A percentile compares a stretch with the other conserved stretches of the same genome.
Conservation (phyloP, 768 basidiomycete genomes). For the Strobilomyces echinocephalus region DNA sequence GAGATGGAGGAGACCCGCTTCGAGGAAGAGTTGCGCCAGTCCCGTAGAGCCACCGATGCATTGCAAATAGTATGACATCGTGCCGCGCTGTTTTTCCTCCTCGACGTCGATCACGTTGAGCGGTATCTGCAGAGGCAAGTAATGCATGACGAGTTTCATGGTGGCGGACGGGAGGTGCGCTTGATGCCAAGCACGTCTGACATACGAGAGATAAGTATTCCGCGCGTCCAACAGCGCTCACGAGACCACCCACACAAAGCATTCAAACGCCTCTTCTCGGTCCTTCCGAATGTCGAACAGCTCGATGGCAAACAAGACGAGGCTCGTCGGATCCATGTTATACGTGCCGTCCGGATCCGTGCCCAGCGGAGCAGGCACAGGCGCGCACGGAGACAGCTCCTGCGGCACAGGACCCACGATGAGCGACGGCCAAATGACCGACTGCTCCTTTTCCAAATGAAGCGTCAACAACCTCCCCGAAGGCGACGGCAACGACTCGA, state of each 20-base stretch:
- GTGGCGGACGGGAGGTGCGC: conserved; percentile 70
- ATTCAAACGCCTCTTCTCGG: conserved; percentile 76
- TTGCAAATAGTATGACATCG: conserved; percentile 55
- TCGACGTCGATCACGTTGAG: conserved; percentile 31
- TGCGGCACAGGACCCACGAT: conserved; percentile 70
- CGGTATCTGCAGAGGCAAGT: conserved; percentile 55
- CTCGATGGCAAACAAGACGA: conserved; percentile 67
- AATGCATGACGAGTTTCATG: conserved; percentile 72
- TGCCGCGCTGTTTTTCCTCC: conserved; percentile 46
- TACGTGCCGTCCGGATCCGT: conserved; percentile 53
- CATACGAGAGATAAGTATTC: not conserved
- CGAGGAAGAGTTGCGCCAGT: conserved; percentile 70
- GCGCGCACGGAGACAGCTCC: conserved; percentile 47
- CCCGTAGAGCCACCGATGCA: conserved; percentile 63
- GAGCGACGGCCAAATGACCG: conserved; percentile 78
- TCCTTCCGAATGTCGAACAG: conserved; percentile 70
- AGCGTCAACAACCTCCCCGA: conserved; percentile 70
- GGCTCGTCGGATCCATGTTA: conserved; percentile 84
- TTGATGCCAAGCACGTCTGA: conserved; percentile 79
- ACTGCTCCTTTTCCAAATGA: conserved; percentile 75
- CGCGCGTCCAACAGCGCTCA: not conserved
- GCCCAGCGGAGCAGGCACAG: conserved; percentile 51
- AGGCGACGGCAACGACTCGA: conserved; percentile 62
- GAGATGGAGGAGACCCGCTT: conserved; percentile 75
- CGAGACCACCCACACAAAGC: conserved; percentile 55